Percentiles rank a stretch among this genome's conserved stretches.
These are phyloP conservation scores for Escovopsis sp. DNA, from an alignment of 2,329 filamentous ascomycete genomes.

Conservation along the genomic window DNA sequence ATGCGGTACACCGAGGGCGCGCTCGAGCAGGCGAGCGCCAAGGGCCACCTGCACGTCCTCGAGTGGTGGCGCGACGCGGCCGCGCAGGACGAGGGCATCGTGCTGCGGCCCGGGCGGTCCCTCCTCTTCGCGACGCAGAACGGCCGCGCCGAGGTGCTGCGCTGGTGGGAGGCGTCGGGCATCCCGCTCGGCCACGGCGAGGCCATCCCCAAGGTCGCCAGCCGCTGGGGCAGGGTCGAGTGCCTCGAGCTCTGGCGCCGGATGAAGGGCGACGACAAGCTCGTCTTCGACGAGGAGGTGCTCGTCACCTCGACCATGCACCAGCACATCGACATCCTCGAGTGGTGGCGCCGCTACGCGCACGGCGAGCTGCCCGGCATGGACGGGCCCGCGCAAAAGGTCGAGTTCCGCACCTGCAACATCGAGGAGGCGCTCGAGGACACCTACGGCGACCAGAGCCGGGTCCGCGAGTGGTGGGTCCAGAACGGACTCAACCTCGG, in stretches of 20 bases:
- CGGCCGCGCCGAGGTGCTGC: slow-evolving; percentile 60
- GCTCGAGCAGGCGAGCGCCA: slow-evolving; percentile 72
- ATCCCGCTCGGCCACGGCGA: slow-evolving; percentile 71
- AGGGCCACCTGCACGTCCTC: slow-evolving; percentile 72
- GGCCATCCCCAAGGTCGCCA: slow-evolving; percentile 69
- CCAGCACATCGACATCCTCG: slow-evolving; percentile 67
- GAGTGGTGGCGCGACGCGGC: slow-evolving; percentile 83
- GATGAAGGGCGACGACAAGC: slow-evolving; percentile 46
- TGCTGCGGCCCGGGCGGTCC: slow-evolving; percentile 69
- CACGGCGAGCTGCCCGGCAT: slow-evolving; percentile 38
- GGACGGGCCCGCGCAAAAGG: slow-evolving; percentile 45
- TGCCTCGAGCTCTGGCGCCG: slow-evolving; percentile 71
- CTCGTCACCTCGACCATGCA: slow-evolving; percentile 79
- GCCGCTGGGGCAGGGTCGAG: slow-evolving; percentile 68
- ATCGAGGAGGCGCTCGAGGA: slow-evolving; percentile 92
- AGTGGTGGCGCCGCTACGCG: slow-evolving; percentile 77
- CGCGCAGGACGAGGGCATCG: slow-evolving; percentile 39
- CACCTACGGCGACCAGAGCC: slow-evolving; percentile 55
- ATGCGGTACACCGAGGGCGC: slow-evolving; percentile 78
- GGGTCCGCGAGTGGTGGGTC: slow-evolving; percentile 78
- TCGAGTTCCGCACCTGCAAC: slow-evolving; percentile 90
- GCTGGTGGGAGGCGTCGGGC: slow-evolving; percentile 77
- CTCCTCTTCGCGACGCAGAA: slow-evolving; percentile 74
- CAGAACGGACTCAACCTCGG: slow-evolving; percentile 69
- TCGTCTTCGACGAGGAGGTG: slow-evolving; percentile 72